Evolutionary conservation across 768 basidiomycete species (phyloP).

Genomic region (Cystobasidium onofrii): DNA sequence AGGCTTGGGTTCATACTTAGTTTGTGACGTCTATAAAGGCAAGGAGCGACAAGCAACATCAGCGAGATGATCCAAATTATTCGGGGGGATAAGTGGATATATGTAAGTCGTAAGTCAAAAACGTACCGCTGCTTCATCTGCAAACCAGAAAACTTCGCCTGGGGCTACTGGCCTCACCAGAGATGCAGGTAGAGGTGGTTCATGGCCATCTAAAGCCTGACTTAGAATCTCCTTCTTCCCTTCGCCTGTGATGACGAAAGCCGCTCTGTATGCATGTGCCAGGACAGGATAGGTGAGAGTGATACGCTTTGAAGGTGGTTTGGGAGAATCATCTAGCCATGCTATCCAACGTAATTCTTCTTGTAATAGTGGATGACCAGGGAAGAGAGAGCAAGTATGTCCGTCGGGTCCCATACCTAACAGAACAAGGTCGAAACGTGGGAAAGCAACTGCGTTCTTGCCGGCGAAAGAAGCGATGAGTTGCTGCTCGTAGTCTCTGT

Average conservation of each 20-base stretch:
- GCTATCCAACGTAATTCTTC: constrained; percentile 94
- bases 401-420: constrained; percentile 92
- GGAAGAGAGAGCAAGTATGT: constrained; percentile 97
- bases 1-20: constrained; percentile 10
- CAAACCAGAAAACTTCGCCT: constrained; percentile 90
- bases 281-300: constrained; percentile 87
- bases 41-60: not conserved
- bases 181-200: constrained; percentile 63
- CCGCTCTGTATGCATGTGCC: constrained; percentile 73
- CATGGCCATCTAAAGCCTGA: constrained; percentile 32
- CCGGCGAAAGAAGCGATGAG: constrained; percentile 86
- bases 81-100: too few species aligned
- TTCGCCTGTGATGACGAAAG: constrained; percentile 77
- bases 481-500: constrained; percentile 49
- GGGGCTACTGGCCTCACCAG: constrained; percentile 67
- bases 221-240: constrained; percentile 68
- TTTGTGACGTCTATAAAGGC: not conserved
- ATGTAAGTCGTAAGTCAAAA: not conserved
- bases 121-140: constrained; percentile 68
- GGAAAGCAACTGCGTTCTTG: constrained; percentile 89
- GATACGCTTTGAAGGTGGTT: constrained; percentile 79
- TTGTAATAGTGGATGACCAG: constrained; percentile 71
- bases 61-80: too few species aligned
- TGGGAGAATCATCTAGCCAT: constrained; percentile 82
- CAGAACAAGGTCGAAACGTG: constrained; percentile 91